phyloP scores from a whole-genome alignment of 768 basidiomycete genomes.

The Peribolospora kevripleyi region DNA sequence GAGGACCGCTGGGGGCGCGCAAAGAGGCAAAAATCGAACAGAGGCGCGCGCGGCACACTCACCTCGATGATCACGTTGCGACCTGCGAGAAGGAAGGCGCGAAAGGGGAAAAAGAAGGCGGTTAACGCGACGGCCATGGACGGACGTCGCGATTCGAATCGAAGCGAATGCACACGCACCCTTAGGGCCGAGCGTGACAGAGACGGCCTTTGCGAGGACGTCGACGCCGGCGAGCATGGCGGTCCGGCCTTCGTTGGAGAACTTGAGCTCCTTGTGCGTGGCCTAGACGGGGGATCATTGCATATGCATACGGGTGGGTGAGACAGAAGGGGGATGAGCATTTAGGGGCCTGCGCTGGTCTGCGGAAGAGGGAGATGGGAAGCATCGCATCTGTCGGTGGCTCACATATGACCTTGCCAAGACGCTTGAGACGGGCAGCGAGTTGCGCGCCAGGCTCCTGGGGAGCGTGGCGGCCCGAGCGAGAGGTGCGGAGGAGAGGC shows the following conservation, averaged over 20 bases:
- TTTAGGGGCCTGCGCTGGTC: too few species aligned
- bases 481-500: neutral
- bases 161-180: conserved; percentile 26
- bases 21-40: neutral
- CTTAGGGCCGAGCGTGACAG: conserved; percentile 89
- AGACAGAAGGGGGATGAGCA: neutral
- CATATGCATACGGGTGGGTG: neutral
- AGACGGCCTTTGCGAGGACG: conserved; percentile 85
- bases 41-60: conserved; percentile 18
- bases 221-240: conserved; percentile 89
- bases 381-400: too few species aligned
- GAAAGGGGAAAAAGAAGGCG: neutral
- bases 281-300: neutral
- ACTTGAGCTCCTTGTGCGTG: conserved; percentile 79
- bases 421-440: neutral
- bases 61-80: conserved; percentile 95
- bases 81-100: conserved; percentile 26
- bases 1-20: too few species aligned
- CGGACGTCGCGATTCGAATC: neutral
- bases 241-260: conserved; percentile 82
- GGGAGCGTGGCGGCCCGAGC: conserved; percentile 2
- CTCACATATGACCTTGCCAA: too few species aligned
- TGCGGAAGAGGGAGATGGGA: too few species aligned
- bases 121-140: neutral
- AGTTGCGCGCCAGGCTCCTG: conserved; percentile 2